A percentile compares a stretch with the other conserved stretches of the same genome.
Evolutionary conservation across 2,329 filamentous ascomycete species (phyloP).

Genomic region (Pezicula rhizophila): DNA sequence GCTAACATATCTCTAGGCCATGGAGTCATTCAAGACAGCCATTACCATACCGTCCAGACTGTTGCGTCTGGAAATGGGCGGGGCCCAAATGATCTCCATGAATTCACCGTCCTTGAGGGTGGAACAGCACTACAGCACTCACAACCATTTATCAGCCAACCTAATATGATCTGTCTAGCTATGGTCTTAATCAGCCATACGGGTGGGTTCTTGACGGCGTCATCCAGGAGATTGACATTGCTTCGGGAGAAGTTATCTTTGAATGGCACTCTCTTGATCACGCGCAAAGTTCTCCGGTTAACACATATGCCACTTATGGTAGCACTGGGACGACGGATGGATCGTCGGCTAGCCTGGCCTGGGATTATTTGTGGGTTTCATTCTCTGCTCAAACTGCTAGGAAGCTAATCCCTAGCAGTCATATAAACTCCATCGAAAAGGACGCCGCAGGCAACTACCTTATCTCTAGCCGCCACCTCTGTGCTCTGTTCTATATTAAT

Average conservation of each 20-base stretch:
- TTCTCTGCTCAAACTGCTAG: too few relatives aligned
- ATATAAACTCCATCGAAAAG: constrained; percentile 49
- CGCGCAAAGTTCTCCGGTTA: neutral
- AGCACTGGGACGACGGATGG: neutral
- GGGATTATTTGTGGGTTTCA: constrained; percentile 53
- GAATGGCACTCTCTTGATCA: constrained; percentile 34
- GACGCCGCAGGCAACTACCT: constrained; percentile 38
- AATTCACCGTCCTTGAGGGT: constrained; percentile 23
- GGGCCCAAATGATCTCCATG: constrained; percentile 22
- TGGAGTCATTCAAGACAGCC: too few relatives aligned
- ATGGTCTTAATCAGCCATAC: constrained; percentile 14
- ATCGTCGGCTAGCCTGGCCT: too few relatives aligned
- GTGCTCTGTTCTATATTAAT: constrained; percentile 36
- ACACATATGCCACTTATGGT: neutral
- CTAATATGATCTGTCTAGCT: constrained; percentile 7
- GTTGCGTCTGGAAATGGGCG: too few relatives aligned
- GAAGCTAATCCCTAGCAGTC: too few relatives aligned
- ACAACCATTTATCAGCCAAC: constrained; percentile 22
- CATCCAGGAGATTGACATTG: constrained; percentile 42
- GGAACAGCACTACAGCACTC: constrained; percentile 22
- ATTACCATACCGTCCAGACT: too few relatives aligned
- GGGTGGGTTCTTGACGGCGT: constrained; percentile 34
- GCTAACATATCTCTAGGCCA: too few relatives aligned
- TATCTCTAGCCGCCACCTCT: constrained; percentile 36
- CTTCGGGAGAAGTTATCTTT: constrained; percentile 39